Conservation (phyloP, 2,329 filamentous ascomycete species). For the Aspergillus floridensis region DNA sequence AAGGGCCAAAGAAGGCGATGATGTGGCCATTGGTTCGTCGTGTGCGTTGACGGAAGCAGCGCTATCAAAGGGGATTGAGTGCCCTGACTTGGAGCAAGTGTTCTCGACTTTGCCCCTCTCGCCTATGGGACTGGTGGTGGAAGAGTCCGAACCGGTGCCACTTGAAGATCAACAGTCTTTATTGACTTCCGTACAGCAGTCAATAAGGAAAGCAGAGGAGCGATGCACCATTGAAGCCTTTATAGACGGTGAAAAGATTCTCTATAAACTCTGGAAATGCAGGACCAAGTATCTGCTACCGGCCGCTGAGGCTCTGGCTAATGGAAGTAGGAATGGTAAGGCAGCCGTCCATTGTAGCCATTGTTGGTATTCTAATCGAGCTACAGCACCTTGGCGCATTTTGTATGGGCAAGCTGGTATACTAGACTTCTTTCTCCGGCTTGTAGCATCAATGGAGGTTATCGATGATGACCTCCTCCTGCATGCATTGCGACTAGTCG, state of each 20-base stretch:
- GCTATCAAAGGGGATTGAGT: slow-evolving; percentile 13
- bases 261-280: slow-evolving; percentile 38
- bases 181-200: slow-evolving; percentile 32
- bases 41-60: neutral
- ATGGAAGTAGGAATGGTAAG: slow-evolving; percentile 45
- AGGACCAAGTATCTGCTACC: slow-evolving; percentile 35
- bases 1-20: neutral
- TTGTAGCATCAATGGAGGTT: slow-evolving; percentile 33
- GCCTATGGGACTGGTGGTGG: slow-evolving; percentile 21
- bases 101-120: slow-evolving; percentile 22
- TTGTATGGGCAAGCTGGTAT: slow-evolving; percentile 42
- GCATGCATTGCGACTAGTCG: slow-evolving; percentile 43
- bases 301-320: slow-evolving; percentile 40
- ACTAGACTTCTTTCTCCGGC: slow-evolving; percentile 42
- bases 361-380: slow-evolving; percentile 6
- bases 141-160: slow-evolving; percentile 18
- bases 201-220: slow-evolving; percentile 29
- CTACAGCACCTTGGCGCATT: slow-evolving; percentile 38
- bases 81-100: slow-evolving; percentile 28
- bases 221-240: slow-evolving; percentile 27
- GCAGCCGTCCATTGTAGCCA: slow-evolving; percentile 5
- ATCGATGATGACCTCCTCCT: slow-evolving; percentile 34
- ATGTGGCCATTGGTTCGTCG: neutral
- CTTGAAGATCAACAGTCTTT: slow-evolving; percentile 33
- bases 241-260: slow-evolving; percentile 26